Evolutionary conservation across 2,329 filamentous ascomycete species (phyloP).

Genomic region (Coniochaeta ligniaria): DNA sequence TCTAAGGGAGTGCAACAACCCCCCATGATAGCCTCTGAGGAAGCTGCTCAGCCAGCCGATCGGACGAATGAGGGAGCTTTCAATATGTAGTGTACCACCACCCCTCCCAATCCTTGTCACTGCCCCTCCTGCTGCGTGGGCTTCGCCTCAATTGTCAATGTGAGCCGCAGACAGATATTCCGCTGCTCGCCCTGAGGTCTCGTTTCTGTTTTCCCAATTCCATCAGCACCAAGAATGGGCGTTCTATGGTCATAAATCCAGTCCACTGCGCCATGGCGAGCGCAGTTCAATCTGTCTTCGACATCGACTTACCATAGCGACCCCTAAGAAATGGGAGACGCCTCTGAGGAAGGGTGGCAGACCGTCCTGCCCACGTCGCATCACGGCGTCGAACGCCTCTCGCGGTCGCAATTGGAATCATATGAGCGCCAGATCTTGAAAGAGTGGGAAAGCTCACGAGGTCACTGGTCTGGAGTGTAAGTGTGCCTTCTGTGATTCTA

Average conservation of each 20-base stretch:
- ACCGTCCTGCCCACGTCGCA: constrained; percentile 18
- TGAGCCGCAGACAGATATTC: background rate
- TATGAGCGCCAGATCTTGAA: constrained; percentile 16
- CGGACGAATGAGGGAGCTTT: background rate
- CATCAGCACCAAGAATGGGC: background rate
- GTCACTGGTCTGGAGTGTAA: constrained; percentile 21
- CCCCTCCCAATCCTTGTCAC: background rate
- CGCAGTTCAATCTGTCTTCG: background rate
- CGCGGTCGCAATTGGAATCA: constrained; percentile 16
- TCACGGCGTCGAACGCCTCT: constrained; percentile 14
- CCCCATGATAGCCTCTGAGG: background rate
- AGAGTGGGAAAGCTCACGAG: constrained; percentile 17
- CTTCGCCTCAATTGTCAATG: background rate
- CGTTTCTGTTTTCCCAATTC: background rate
- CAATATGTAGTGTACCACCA: background rate
- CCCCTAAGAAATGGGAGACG: constrained; percentile 2
- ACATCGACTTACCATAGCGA: background rate
- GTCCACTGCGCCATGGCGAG: background rate
- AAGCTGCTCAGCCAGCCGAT: background rate
- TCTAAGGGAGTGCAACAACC: background rate
- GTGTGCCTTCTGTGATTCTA: background rate
- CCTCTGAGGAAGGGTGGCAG: constrained; percentile 17
- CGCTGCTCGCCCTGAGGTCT: background rate
- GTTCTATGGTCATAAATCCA: background rate
- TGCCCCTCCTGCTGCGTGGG: background rate